Evolutionary conservation across 805 yeast species (phyloP).

Genomic region (Scheffersomyces ergatensis): DNA sequence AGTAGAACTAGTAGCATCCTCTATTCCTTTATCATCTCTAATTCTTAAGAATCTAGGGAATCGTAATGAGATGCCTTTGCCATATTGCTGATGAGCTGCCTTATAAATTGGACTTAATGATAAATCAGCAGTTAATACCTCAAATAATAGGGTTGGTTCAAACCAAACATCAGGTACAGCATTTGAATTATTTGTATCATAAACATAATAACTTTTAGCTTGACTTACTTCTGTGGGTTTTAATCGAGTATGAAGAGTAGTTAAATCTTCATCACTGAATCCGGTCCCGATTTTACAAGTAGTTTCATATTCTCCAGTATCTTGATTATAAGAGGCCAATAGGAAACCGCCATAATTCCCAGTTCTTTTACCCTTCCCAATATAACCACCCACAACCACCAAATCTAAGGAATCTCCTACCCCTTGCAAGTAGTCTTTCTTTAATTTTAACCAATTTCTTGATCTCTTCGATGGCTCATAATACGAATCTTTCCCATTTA

Average conservation of each 20-base stretch:
- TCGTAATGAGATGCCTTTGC: conserved; percentile 81
- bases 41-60: conserved; percentile 84
- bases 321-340: conserved; percentile 85
- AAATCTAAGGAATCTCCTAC: conserved; percentile 94
- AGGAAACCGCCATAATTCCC: conserved; percentile 94
- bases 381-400: conserved; percentile 91
- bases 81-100: conserved; percentile 71
- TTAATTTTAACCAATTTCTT: conserved; percentile 91
- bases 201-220: conserved; percentile 69
- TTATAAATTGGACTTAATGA: conserved; percentile 86
- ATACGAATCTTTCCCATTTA: conserved; percentile 74
- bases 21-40: conserved; percentile 82
- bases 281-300: conserved; percentile 98
- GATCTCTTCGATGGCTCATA: conserved; percentile 96
- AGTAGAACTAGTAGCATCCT: conserved; percentile 83
- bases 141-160: conserved; percentile 81
- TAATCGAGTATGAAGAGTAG: conserved; percentile 54
- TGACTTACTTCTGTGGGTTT: conserved; percentile 61
- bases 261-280: conserved; percentile 79
- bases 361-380: conserved; percentile 92
- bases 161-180: conserved; percentile 93
- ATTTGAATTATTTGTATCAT: conserved; percentile 55
- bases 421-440: conserved; percentile 92
- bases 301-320: conserved; percentile 89
- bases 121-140: conserved; percentile 87